Base-by-base conservation (phyloP, 73 alveolate genomes). In the Stentor roeselii region DNA sequence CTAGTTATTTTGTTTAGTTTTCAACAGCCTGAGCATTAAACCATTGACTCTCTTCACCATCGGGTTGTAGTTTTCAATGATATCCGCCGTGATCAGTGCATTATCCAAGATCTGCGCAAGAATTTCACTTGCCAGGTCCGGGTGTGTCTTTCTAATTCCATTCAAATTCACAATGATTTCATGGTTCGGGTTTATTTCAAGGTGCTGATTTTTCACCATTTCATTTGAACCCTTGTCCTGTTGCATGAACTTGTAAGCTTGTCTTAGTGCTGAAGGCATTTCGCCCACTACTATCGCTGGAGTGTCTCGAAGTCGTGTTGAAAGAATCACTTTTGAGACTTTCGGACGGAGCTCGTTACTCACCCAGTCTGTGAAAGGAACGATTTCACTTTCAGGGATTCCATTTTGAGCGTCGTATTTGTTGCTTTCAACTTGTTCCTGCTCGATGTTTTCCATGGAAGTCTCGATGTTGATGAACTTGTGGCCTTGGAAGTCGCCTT, bases 291-390 rank as follows among this genome's bases (percentile, higher is more conserved):
- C 90, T 3, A 92, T 75, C 2, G 95, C 97, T 41, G 97, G 97
- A 3, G 95, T 78, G 59, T 89, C 92, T 83, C 83, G 82, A 39
- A 92, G 86, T 76, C 97, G 78, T 85, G 89, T 89, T 3, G 97
- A 93, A 41, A 95, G 59, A 39, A 90, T 74, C 30, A 95, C 99
- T 75, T 89, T 90, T 0, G 80, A 39, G 31, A 93, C 89, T 14
- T 67, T 83, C 35, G 92, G 92, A 34, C 40, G 61, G 42, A 89
- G 82, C 83, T 95, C 99, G 76, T 88, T 91, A 86, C 91, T 91
- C 59, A 95, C 58, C 99, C 99, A 95, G 39, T 92, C 84, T 39
- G 92, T 80, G 90, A 95, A 93, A 1, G 93, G 84, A 27, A 95
- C 67, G 15, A 89, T 40, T 35, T 95, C 97, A 21, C 89, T 95